Evolutionary conservation across 805 yeast genomes (phyloP), one percentile per base, ranked within the genome.

Genomic region (Zygotorulaspora chibaensis): DNA sequence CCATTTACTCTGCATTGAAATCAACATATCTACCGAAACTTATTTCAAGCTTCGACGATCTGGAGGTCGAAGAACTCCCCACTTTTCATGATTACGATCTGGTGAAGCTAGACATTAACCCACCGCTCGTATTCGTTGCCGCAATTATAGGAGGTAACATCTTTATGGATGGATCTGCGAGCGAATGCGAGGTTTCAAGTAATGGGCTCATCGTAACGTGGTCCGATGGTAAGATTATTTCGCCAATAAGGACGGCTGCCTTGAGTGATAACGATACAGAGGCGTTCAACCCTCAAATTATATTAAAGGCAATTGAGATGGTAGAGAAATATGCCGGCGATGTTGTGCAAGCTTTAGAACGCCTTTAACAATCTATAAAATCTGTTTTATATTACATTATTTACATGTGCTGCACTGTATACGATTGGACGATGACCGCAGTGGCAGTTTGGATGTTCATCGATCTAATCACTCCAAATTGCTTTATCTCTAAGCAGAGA

Each of bases 401-500:
- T 50, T 54, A 61, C 62, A 63, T 55, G 47, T 65, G 66, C 40
- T 65, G 69, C 2, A 64, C 56, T 1, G 95, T 81, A 58, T 91
- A 90, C 0, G 96, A 93, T 65, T 90, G 95, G 6, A 89, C 96
- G 42, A 90, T 79, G 16, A 90, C 89, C 0, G 97, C 98, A 0
- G 97, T 83, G 1, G 97, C 98, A 0, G 97, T 90, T 68, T 90
- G 98, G 50, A 90, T 90, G 59, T 90, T 90, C 98, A 90, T 90
- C 1, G 96, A 89, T 54, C 98, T 74, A 34, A 91, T 81, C 13
- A 90, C 89, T 12, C 98, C 98, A 34, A 80, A 83, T 62, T 90
- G 98, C 60, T 88, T 87, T 55, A 90, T 90, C 59, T 90, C 96
- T 34, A 91, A 80, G 62, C 96, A 90, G 54, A 82, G 70, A 60